phyloP scores from a whole-genome alignment of 257 asterid genomes.

The Nicotiana knightiana region DNA sequence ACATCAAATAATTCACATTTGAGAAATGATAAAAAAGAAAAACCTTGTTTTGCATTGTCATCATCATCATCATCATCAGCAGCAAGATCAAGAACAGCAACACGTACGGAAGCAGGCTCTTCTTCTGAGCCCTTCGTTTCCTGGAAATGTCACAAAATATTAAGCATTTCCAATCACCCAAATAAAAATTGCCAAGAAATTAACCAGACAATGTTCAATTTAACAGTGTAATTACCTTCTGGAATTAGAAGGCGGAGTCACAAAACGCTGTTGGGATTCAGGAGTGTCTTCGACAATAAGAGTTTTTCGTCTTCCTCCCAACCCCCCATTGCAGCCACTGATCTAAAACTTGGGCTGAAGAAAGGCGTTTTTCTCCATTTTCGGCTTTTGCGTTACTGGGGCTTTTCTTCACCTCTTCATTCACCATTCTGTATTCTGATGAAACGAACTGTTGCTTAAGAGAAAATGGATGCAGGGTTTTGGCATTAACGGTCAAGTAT shows the following conservation, averaged over 20 bases:
- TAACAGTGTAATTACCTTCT: slow-evolving; percentile 40
- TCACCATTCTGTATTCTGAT: background rate
- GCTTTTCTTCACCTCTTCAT: slow-evolving; percentile 26
- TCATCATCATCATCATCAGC: background rate
- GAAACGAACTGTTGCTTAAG: background rate
- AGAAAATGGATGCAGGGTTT: background rate
- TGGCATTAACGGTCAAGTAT: background rate
- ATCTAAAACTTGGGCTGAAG: slow-evolving; percentile 81
- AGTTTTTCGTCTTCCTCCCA: slow-evolving; percentile 76
- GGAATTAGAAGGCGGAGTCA: slow-evolving; percentile 71
- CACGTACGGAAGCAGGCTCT: slow-evolving; percentile 33
- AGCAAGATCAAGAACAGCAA: slow-evolving; percentile 53
- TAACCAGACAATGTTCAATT: background rate
- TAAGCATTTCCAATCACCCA: background rate
- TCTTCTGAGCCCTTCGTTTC: slow-evolving; percentile 55
- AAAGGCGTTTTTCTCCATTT: slow-evolving; percentile 26
- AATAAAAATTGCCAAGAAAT: too few relatives aligned
- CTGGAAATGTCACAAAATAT: slow-evolving; percentile 21
- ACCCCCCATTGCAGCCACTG: slow-evolving; percentile 92
- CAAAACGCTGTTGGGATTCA: slow-evolving; percentile 38
- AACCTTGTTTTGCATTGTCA: background rate
- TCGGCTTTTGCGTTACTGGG: slow-evolving; percentile 22
- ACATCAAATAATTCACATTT: background rate
- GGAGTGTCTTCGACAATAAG: slow-evolving; percentile 88
- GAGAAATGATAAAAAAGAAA: background rate